Evolutionary conservation across 495 filamentous ascomycete species (phyloP), one percentile per base, ranked within the genome.

Genomic region (Amniculicola lignicola): DNA sequence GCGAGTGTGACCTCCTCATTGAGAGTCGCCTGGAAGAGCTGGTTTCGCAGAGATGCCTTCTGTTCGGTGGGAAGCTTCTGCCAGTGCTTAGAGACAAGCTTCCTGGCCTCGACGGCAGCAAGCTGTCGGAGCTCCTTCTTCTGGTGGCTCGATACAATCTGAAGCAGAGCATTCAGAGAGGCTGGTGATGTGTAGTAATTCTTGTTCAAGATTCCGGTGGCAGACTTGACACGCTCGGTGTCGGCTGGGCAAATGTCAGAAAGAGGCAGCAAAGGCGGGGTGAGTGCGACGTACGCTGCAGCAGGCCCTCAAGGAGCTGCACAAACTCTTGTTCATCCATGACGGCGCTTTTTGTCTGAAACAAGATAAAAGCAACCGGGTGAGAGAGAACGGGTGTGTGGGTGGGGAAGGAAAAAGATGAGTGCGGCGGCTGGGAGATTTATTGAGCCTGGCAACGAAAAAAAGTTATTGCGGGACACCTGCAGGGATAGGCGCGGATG

Each of bases 21-120:
- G 65, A 96, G 75, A 10, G 90, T 89, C 1, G 84, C 82, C 63
- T 91, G 79, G 15, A 97, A 81, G 14, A 98, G 79, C 67, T 88
- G 82, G 54, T 89, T 82, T 23, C 91, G 82, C 31, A 95, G 83
- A 48, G 85, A 77, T 31, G 79, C 76, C 76, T 94, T 96, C 69
- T 89, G 82, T 38, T 75, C 76, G 24, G 70, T 74, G 12, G 79
- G 71, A 5, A 88, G 66, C 43, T 74, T 69, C 46, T 75, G 66
- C 93, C 93, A 98, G 72, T 95, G 90, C 77, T 90, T 95, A 56
- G 79, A 71, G 16, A 96, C 87, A 24, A 94, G 76, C 51, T 84
- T 80, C 24, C 88, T 78, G 16, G 87, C 84, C 74, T 96, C 89
- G 42, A 97, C 88, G 40, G 93, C 88, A 27, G 94, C 89, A 49